A percentile compares a stretch with the other conserved stretches of the same genome.
Conservation (phyloP, 2,329 filamentous ascomycete species). For the Verticillium tricorpus region DNA sequence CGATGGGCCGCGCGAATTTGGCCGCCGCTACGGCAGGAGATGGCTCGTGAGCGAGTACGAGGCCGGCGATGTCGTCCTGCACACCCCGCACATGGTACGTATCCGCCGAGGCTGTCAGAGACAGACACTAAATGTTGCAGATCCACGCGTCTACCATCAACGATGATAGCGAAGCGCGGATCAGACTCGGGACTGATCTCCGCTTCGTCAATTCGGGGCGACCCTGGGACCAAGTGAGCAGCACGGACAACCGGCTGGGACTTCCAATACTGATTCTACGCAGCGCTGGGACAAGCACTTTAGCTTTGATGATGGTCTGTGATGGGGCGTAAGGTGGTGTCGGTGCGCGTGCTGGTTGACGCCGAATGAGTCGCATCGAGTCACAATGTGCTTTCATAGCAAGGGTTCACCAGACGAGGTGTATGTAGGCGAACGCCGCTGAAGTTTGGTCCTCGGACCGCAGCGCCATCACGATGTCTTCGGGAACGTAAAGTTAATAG, state of each 20-base stretch:
- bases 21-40: constrained; percentile 17
- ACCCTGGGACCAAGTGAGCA: constrained; percentile 2
- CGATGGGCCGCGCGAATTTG: constrained; percentile 38
- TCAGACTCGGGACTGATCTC: constrained; percentile 51
- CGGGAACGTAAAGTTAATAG: too few species aligned
- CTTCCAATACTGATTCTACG: background rate
- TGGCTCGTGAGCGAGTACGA: constrained; percentile 33
- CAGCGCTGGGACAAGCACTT: constrained; percentile 6
- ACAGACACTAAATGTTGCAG: constrained; percentile 20
- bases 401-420: too few species aligned
- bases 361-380: too few species aligned
- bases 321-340: background rate
- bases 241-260: background rate
- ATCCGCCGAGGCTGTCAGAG: background rate
- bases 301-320: constrained; percentile 1
- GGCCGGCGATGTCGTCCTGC: constrained; percentile 35
- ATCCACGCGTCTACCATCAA: constrained; percentile 56
- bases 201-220: constrained; percentile 44
- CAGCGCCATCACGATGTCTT: too few species aligned
- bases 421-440: too few species aligned
- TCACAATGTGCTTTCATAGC: too few species aligned
- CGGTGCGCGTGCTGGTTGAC: too few species aligned
- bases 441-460: too few species aligned
- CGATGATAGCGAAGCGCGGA: constrained; percentile 43
- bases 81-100: constrained; percentile 28